phyloP scores from a whole-genome alignment of 345 rosid species.

The Populus deltoides region DNA sequence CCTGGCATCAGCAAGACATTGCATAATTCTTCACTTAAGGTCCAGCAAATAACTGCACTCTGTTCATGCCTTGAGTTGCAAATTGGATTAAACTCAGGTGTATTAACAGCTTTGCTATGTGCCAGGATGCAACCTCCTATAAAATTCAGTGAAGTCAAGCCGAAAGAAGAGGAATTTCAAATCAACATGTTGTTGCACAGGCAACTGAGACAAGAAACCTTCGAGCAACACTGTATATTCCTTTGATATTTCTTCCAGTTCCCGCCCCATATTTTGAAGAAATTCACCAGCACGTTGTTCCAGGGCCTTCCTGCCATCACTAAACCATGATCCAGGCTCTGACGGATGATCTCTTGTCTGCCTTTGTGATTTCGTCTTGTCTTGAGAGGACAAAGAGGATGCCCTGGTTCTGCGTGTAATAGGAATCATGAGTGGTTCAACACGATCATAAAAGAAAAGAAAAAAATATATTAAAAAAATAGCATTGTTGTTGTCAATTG shows the following conservation, averaged over 20 bases:
- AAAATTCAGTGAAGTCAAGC: conserved; percentile 93
- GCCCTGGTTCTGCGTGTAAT: conserved; percentile 48
- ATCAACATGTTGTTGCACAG: conserved; percentile 85
- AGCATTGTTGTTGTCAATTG: not conserved
- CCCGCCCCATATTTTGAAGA: conserved; percentile 74
- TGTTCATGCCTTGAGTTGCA: conserved; percentile 9
- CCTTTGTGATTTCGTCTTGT: conserved; percentile 39
- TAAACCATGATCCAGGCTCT: conserved; percentile 63
- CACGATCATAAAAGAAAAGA: not conserved
- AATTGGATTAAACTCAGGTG: conserved; percentile 10
- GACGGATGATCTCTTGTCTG: conserved; percentile 35
- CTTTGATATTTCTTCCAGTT: conserved; percentile 64
- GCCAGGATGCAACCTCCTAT: conserved; percentile 53
- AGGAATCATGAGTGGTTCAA: not conserved
- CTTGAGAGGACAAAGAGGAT: conserved; percentile 50
- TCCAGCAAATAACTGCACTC: conserved; percentile 6
- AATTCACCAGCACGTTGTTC: conserved; percentile 90
- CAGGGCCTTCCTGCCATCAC: conserved; percentile 80
- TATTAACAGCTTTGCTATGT: conserved; percentile 34
- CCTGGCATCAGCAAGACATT: conserved; percentile 24
- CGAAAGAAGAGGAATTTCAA: conserved; percentile 92
- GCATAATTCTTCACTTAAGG: conserved; percentile 17
- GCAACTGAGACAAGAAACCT: conserved; percentile 80
- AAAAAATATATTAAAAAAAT: not conserved
- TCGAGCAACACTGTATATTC: conserved; percentile 72